These are phyloP conservation scores for Agaricus sinodeliciosus DNA, from an alignment of 768 basidiomycete species.

Conservation along the genomic window DNA sequence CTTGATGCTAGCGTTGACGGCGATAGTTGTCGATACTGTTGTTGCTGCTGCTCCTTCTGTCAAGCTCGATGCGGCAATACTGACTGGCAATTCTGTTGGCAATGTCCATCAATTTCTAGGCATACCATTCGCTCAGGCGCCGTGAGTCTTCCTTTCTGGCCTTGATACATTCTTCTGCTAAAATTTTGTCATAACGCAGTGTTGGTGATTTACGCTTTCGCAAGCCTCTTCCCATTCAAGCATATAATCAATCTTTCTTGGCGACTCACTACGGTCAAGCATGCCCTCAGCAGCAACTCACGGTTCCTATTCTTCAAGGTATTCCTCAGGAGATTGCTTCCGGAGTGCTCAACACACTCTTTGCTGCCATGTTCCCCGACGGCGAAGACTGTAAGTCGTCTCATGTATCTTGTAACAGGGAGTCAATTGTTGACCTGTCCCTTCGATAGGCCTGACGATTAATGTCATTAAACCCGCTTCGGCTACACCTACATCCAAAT, in stretches of 20 bases:
- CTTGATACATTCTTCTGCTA: background rate
- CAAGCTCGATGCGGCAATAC: too few species aligned
- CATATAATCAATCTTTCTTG: constrained; percentile 27
- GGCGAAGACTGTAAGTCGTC: constrained; percentile 39
- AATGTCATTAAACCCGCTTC: constrained; percentile 42
- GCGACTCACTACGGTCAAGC: constrained; percentile 35
- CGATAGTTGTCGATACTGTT: too few species aligned
- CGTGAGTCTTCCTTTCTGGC: constrained; percentile 27
- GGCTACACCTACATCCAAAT: constrained; percentile 32
- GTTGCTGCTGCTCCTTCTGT: too few species aligned
- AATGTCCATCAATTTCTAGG: constrained; percentile 17
- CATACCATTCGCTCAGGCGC: constrained; percentile 49
- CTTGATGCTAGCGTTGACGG: too few species aligned
- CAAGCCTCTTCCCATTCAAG: constrained; percentile 29
- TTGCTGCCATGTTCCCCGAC: constrained; percentile 22
- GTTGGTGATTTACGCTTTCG: constrained; percentile 33
- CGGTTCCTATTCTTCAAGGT: constrained; percentile 28
- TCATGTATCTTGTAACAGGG: background rate
- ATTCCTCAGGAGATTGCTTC: constrained; percentile 27
- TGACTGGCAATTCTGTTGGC: too few species aligned
- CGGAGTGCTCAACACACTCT: constrained; percentile 25
- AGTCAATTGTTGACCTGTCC: background rate
- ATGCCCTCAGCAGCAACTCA: constrained; percentile 39
- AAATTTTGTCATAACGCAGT: constrained; percentile 13
- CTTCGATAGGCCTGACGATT: constrained; percentile 37